Conservation (phyloP, 2,329 filamentous ascomycete species). For the Taxawa tesnikishii region DNA sequence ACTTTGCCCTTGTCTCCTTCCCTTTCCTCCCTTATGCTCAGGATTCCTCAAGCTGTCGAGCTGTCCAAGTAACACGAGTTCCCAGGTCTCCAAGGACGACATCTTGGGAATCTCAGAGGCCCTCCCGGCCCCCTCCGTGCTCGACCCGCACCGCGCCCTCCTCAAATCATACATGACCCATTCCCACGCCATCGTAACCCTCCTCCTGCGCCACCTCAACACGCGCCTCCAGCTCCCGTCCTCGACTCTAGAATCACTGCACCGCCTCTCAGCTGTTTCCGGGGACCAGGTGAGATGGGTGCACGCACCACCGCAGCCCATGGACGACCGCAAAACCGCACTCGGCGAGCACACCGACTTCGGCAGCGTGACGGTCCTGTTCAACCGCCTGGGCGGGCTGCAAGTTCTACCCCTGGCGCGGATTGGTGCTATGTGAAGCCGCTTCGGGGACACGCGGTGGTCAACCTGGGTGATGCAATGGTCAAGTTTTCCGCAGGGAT, state of each 20-base stretch:
- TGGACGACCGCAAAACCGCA: constrained; percentile 27
- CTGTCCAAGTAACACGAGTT: no score
- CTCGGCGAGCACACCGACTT: constrained; percentile 46
- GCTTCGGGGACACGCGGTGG: constrained; percentile 32
- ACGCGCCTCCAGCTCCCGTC: constrained; percentile 28
- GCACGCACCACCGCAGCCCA: constrained; percentile 34
- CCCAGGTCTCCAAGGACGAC: constrained; percentile 39
- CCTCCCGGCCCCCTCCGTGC: constrained; percentile 30
- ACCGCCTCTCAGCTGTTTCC: constrained; percentile 28
- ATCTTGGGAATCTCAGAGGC: constrained; percentile 28
- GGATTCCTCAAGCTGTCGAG: no score
- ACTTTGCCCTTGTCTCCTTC: constrained; percentile 4
- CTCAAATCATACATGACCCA: constrained; percentile 32
- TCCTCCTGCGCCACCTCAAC: constrained; percentile 34
- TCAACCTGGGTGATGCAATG: constrained; percentile 37
- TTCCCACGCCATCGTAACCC: constrained; percentile 32
- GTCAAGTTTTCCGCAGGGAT: constrained; percentile 31
- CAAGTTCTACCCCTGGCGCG: constrained; percentile 34
- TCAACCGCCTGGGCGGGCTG: constrained; percentile 43
- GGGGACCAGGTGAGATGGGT: constrained; percentile 45
- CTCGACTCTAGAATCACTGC: constrained; percentile 32
- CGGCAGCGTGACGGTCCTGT: constrained; percentile 42
- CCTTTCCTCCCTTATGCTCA: neutral
- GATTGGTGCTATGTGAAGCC: constrained; percentile 43
- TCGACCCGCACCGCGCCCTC: constrained; percentile 22